Conservation (phyloP, 176 grass and related monocot species). For the Rhipidocladum racemiflorum region DNA sequence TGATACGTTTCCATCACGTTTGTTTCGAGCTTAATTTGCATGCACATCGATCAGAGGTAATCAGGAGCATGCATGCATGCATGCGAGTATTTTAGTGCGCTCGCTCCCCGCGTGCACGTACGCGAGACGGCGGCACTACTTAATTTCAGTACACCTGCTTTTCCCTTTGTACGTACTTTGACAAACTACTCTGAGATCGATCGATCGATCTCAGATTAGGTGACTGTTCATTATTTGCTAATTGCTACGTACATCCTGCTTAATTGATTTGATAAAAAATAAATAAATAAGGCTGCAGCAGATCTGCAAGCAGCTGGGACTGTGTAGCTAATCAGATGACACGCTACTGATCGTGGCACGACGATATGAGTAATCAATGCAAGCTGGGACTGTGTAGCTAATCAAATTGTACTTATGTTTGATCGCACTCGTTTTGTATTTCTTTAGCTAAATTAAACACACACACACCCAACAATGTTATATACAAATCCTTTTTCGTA, state of each 20-base stretch:
- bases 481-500: no score
- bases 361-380: no score
- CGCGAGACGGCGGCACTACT: neutral
- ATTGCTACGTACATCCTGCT: neutral
- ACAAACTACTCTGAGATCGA: neutral
- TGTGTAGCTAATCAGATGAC: neutral
- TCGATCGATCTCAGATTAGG: neutral
- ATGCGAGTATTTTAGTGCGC: neutral
- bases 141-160: neutral
- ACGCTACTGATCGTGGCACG: neutral
- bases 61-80: no score
- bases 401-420: neutral
- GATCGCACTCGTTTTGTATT: neutral
- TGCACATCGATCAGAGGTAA: no score
- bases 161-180: neutral
- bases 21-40: slow-evolving; percentile 1
- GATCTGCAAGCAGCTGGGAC: slow-evolving; percentile 29
- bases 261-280: neutral
- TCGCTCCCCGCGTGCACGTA: neutral
- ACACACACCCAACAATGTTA: neutral
- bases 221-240: neutral
- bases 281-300: neutral
- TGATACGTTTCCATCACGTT: slow-evolving; percentile 5
- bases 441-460: neutral
- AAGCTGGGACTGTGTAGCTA: no score